Evolutionary conservation across 2,329 filamentous ascomycete genomes (phyloP).

Genomic region (Trichoderma arundinaceum): DNA sequence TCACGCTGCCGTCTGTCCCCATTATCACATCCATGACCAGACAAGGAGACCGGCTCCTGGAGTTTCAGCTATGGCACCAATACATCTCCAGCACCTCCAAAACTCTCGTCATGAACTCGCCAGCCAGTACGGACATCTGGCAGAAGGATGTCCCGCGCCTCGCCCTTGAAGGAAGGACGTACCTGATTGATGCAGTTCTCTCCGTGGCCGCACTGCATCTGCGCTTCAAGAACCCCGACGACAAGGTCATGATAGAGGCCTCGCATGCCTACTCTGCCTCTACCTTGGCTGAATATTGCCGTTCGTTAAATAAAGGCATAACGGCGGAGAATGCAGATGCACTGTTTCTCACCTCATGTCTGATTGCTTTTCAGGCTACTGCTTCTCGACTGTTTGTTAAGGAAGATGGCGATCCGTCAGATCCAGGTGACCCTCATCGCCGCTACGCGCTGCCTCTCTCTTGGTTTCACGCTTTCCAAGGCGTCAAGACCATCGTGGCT

Average conservation of each 20-base stretch:
- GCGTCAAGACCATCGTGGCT: conserved; percentile 68
- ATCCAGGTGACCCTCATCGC: conserved; percentile 45
- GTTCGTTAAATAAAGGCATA: conserved; percentile 61
- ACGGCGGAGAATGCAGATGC: conserved; percentile 65
- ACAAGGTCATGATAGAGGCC: conserved; percentile 64
- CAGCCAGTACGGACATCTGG: conserved; percentile 63
- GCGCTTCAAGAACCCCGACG: conserved; percentile 61
- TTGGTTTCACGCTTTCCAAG: conserved; percentile 72
- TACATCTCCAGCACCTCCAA: conserved; percentile 66
- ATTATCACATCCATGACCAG: conserved; percentile 42
- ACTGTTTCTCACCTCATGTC: conserved; percentile 65
- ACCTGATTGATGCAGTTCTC: conserved; percentile 67
- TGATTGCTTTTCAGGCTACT: conserved; percentile 71
- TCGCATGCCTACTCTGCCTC: conserved; percentile 70
- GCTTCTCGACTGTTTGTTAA: conserved; percentile 67
- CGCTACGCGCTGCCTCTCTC: conserved; percentile 64
- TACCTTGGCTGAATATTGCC: conserved; percentile 65
- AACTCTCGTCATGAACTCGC: conserved; percentile 61
- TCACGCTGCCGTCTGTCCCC: conserved; percentile 37
- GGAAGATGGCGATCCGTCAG: conserved; percentile 53
- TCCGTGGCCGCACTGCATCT: conserved; percentile 69
- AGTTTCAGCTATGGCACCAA: conserved; percentile 68
- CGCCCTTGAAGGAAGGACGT: conserved; percentile 63
- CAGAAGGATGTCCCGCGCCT: conserved; percentile 63
- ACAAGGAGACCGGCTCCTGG: conserved; percentile 56